Evolutionary conservation across 2,329 filamentous ascomycete genomes (phyloP).

Genomic region (Nannizzia gypsea): DNA sequence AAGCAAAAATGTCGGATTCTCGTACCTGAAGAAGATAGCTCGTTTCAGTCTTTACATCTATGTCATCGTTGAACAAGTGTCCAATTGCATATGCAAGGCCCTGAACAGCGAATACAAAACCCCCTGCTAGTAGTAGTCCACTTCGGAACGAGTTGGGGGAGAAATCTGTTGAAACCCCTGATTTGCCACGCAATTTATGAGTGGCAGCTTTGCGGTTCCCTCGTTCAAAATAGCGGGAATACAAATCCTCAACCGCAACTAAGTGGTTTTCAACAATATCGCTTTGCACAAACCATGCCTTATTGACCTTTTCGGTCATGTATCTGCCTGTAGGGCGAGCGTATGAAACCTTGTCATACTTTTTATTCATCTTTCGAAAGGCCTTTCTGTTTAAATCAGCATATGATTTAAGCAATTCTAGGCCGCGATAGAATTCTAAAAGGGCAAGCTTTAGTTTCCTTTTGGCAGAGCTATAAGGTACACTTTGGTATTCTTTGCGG

Average conservation of each 20-base stretch:
- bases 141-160: slow-evolving; percentile 49
- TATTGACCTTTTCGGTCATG: slow-evolving; percentile 83
- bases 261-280: slow-evolving; percentile 73
- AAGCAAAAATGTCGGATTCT: neutral
- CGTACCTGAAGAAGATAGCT: slow-evolving; percentile 55
- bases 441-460: slow-evolving; percentile 81
- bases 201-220: slow-evolving; percentile 87
- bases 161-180: slow-evolving; percentile 46
- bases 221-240: slow-evolving; percentile 85
- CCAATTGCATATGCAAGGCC: slow-evolving; percentile 50
- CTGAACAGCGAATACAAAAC: slow-evolving; percentile 54
- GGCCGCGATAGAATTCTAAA: slow-evolving; percentile 82
- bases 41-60: slow-evolving; percentile 44
- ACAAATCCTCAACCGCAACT: slow-evolving; percentile 73
- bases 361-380: slow-evolving; percentile 96
- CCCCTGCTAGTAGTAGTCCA: slow-evolving; percentile 56
- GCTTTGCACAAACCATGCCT: slow-evolving; percentile 82
- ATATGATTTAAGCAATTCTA: slow-evolving; percentile 88
- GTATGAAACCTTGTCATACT: slow-evolving; percentile 85
- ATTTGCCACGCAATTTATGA: slow-evolving; percentile 68
- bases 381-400: slow-evolving; percentile 81
- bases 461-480: slow-evolving; percentile 79
- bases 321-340: slow-evolving; percentile 67
- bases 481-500: slow-evolving; percentile 42
- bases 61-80: slow-evolving; percentile 38